Percentiles rank a stretch among this genome's conserved stretches.
These are phyloP conservation scores for Erysimum cheiranthoides DNA, from an alignment of 345 rosid genomes.

Conservation along the genomic window DNA sequence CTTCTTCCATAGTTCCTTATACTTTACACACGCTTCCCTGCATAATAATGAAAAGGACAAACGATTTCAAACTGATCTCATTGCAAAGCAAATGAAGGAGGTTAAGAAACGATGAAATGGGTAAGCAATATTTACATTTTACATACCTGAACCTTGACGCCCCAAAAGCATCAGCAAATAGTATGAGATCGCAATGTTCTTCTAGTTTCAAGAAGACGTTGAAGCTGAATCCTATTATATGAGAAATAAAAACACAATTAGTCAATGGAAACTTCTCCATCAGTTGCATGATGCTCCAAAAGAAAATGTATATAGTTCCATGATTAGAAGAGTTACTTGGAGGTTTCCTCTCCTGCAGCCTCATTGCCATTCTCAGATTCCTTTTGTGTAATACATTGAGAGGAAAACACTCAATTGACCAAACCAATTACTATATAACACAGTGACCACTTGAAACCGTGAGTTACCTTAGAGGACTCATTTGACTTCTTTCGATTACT, in stretches of 20 bases:
- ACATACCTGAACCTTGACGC: slow-evolving; percentile 74
- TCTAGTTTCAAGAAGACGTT: slow-evolving; percentile 70
- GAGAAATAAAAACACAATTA: slow-evolving; percentile 35
- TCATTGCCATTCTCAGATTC: slow-evolving; percentile 50
- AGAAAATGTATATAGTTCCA: not conserved
- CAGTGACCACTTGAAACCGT: not conserved
- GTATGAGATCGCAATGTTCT: slow-evolving; percentile 73
- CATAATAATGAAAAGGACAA: slow-evolving; percentile 16
- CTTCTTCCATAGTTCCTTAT: slow-evolving; percentile 77
- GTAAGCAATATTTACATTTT: not conserved
- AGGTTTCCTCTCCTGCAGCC: slow-evolving; percentile 59
- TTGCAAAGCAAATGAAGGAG: not conserved
- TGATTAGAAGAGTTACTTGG: slow-evolving; percentile 57
- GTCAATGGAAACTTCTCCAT: slow-evolving; percentile 3
- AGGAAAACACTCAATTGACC: slow-evolving; percentile 24
- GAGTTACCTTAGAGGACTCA: slow-evolving; percentile 61
- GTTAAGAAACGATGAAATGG: not conserved
- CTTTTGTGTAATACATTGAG: slow-evolving; percentile 45
- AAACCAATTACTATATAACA: slow-evolving; percentile 6
- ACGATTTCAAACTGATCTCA: slow-evolving; percentile 12
- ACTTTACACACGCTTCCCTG: slow-evolving; percentile 77
- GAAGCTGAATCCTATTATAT: slow-evolving; percentile 69
- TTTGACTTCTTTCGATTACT: slow-evolving; percentile 49
- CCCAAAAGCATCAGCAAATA: slow-evolving; percentile 80
- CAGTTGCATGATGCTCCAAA: not conserved